A percentile compares a stretch with the other conserved stretches of the same genome.
phyloP scores from a whole-genome alignment of 306 rosid genomes.

The Vicia villosa region DNA sequence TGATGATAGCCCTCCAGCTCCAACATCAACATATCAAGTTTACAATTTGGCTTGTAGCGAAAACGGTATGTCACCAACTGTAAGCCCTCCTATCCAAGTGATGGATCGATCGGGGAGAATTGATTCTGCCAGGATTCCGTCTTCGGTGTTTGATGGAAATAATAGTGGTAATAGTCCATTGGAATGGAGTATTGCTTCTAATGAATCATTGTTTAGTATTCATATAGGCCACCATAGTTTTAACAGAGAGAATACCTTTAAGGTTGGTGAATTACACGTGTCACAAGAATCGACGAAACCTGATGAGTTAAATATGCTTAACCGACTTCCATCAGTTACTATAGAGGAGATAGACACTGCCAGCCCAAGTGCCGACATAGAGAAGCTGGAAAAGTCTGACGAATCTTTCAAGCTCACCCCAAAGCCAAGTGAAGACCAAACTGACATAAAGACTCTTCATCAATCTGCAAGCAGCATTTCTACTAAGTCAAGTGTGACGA shows the following conservation, averaged over 20 bases:
- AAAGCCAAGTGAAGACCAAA: slow-evolving; percentile 18
- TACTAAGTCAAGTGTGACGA: slow-evolving; percentile 41
- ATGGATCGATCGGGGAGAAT: slow-evolving; percentile 66
- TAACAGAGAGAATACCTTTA: slow-evolving; percentile 44
- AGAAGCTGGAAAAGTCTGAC: slow-evolving; percentile 31
- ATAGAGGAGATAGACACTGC: slow-evolving; percentile 29
- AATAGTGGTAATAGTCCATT: slow-evolving; percentile 37
- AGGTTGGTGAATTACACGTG: slow-evolving; percentile 36
- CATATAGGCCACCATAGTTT: slow-evolving; percentile 62
- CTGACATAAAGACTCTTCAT: slow-evolving; percentile 11
- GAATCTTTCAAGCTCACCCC: slow-evolving; percentile 31
- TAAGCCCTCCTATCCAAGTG: slow-evolving; percentile 58
- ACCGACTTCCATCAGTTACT: slow-evolving; percentile 36
- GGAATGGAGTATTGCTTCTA: slow-evolving; percentile 88
- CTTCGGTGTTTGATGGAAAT: slow-evolving; percentile 57
- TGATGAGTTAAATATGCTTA: slow-evolving; percentile 42
- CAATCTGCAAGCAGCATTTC: slow-evolving; percentile 34
- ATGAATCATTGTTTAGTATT: slow-evolving; percentile 88
- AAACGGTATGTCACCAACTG: slow-evolving; percentile 41
- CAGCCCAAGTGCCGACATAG: slow-evolving; percentile 18
- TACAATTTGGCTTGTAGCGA: slow-evolving; percentile 32
- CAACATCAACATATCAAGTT: slow-evolving; percentile 37
- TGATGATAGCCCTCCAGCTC: slow-evolving; percentile 21
- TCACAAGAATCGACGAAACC: slow-evolving; percentile 50
- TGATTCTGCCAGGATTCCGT: slow-evolving; percentile 68